Evolutionary conservation across 2,329 filamentous ascomycete species (phyloP).

Genomic region (Penicillium sp.): DNA sequence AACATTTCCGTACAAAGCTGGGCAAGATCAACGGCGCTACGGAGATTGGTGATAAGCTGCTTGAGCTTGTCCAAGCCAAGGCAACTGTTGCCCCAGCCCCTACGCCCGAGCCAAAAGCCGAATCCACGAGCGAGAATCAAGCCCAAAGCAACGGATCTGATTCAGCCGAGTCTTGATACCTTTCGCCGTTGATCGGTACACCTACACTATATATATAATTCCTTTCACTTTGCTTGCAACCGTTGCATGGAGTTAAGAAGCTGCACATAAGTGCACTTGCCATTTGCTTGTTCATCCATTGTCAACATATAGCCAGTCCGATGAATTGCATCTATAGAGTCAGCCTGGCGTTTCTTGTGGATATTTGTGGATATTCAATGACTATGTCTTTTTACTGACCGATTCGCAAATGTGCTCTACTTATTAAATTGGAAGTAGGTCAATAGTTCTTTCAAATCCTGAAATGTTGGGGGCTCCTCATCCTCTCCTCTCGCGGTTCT

Average conservation of each 20-base stretch:
- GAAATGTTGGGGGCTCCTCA: no score
- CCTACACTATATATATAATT: slow-evolving; percentile 14
- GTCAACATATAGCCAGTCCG: slow-evolving; percentile 14
- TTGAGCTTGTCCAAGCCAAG: slow-evolving; percentile 48
- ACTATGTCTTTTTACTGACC: background rate
- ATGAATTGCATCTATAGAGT: slow-evolving; percentile 19
- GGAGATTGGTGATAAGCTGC: slow-evolving; percentile 68
- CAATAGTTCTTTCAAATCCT: no score
- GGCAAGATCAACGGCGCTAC: slow-evolving; percentile 76
- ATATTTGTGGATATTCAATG: slow-evolving; percentile 10
- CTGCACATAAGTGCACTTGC: slow-evolving; percentile 16
- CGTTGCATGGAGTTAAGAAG: background rate
- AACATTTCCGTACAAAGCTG: slow-evolving; percentile 68
- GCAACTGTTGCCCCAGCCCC: slow-evolving; percentile 14
- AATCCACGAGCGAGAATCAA: slow-evolving; percentile 9
- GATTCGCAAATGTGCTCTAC: no score
- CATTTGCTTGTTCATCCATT: slow-evolving; percentile 5
- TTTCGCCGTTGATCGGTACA: background rate
- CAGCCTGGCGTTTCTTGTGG: slow-evolving; percentile 19
- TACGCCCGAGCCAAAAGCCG: slow-evolving; percentile 2
- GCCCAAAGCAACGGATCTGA: slow-evolving; percentile 14
- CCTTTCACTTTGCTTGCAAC: background rate
- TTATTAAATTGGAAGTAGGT: no score
- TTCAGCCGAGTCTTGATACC: slow-evolving; percentile 13
- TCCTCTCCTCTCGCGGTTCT: no score